A percentile compares a stretch with the other conserved stretches of the same genome.
Conservation (phyloP, 495 filamentous ascomycete genomes). For the Neurospora africana region DNA sequence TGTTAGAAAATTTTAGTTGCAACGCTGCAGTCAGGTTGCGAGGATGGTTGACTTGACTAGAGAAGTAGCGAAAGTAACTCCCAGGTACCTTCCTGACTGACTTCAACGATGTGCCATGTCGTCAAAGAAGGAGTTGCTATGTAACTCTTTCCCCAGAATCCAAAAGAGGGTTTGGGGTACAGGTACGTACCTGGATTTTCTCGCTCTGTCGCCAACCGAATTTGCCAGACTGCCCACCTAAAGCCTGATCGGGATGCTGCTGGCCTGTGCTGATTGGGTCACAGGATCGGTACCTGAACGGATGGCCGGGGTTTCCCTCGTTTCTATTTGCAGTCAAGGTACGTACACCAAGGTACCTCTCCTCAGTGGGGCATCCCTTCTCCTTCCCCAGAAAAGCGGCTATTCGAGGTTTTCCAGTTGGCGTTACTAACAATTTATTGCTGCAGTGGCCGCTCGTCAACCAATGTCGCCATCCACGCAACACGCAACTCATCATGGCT, state of each 20-base stretch:
- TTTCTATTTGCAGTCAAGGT: constrained; percentile 5
- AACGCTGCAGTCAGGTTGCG: neutral
- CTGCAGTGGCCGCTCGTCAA: neutral
- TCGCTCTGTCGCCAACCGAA: neutral
- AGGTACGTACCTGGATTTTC: neutral
- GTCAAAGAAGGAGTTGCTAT: neutral
- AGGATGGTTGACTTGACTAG: neutral
- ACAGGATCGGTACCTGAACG: constrained; percentile 23
- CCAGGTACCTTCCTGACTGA: neutral
- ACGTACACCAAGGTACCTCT: neutral
- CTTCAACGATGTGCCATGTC: neutral
- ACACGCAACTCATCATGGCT: neutral
- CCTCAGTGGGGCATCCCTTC: constrained; percentile 5
- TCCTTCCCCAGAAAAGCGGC: constrained; percentile 9
- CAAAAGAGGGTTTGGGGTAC: neutral
- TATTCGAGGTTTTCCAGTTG: constrained; percentile 22
- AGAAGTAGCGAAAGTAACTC: neutral
- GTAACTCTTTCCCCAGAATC: neutral
- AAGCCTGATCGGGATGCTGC: constrained; percentile 18
- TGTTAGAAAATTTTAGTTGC: neutral
- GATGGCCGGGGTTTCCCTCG: constrained; percentile 4
- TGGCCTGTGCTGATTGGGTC: constrained; percentile 24
- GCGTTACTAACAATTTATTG: neutral
- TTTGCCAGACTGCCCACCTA: constrained; percentile 5
- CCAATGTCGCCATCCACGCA: neutral